Conservation (phyloP, 1,284 basidiomycete genomes). For the Trametes hirsuta region DNA sequence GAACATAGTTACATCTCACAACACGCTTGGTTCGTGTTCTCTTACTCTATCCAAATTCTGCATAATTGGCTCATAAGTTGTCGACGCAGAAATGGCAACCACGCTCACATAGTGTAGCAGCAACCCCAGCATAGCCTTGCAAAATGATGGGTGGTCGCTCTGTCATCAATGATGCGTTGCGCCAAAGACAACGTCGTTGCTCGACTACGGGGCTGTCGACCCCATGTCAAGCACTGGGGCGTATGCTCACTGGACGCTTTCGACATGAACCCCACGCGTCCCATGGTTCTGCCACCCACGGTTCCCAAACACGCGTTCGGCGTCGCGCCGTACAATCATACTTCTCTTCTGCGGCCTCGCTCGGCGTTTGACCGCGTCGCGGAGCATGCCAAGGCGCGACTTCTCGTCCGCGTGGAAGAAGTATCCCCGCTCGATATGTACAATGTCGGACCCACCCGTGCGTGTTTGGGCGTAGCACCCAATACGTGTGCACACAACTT, state of each 20-base stretch:
- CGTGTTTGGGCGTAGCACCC: background rate
- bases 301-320: conserved; percentile 5
- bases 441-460: background rate
- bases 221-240: background rate
- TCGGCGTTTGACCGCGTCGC: background rate
- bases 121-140: conserved; percentile 1
- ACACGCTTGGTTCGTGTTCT: no score
- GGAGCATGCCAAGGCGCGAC: conserved; percentile 7
- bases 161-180: conserved; percentile 23
- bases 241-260: background rate
- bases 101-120: background rate
- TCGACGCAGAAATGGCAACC: conserved; percentile 9
- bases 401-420: conserved; percentile 1
- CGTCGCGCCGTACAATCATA: background rate
- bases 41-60: no score
- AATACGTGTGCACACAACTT: background rate
- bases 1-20: no score
- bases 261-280: background rate
- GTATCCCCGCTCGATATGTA: background rate
- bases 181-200: conserved; percentile 8
- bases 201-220: conserved; percentile 5
- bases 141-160: conserved; percentile 12
- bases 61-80: background rate
- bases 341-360: conserved; percentile 2
- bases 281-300: background rate